These are phyloP conservation scores for Cordyceps fumosorosea DNA, from an alignment of 2,329 filamentous ascomycete species.

Conservation along the genomic window DNA sequence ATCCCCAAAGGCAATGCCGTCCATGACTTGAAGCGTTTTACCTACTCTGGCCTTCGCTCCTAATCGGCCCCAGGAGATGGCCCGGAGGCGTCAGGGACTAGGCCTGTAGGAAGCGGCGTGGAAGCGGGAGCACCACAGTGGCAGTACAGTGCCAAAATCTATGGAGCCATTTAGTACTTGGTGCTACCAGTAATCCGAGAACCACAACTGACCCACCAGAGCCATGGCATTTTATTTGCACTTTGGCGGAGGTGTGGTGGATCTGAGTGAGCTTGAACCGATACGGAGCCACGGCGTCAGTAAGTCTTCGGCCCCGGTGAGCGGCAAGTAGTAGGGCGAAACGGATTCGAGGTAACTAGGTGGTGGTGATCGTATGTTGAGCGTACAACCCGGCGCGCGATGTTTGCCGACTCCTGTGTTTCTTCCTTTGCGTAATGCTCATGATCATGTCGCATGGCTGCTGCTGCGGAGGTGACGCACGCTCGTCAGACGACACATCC, in stretches of 20 bases:
- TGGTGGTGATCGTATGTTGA: background rate
- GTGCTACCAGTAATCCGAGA: slow-evolving; percentile 2
- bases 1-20: slow-evolving; percentile 2
- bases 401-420: background rate
- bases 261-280: slow-evolving; percentile 9
- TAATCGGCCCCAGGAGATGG: background rate
- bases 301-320: background rate
- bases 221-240: slow-evolving; percentile 11
- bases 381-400: background rate
- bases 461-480: background rate
- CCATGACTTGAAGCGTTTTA: background rate
- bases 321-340: background rate
- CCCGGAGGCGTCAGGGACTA: slow-evolving; percentile 1
- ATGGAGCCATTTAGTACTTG: slow-evolving; percentile 6
- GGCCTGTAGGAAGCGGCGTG: background rate
- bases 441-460: background rate
- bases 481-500: background rate
- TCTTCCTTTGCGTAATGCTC: background rate
- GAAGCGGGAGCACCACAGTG: background rate
- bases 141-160: slow-evolving; percentile 9
- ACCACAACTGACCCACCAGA: slow-evolving; percentile 8
- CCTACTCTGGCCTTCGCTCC: background rate
- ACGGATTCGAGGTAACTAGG: background rate
- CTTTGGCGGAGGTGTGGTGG: slow-evolving; percentile 10
- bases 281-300: slow-evolving; percentile 1